Evolutionary conservation across 163 green algal genomes (phyloP).

Genomic region (Scenedesmus sp.): DNA sequence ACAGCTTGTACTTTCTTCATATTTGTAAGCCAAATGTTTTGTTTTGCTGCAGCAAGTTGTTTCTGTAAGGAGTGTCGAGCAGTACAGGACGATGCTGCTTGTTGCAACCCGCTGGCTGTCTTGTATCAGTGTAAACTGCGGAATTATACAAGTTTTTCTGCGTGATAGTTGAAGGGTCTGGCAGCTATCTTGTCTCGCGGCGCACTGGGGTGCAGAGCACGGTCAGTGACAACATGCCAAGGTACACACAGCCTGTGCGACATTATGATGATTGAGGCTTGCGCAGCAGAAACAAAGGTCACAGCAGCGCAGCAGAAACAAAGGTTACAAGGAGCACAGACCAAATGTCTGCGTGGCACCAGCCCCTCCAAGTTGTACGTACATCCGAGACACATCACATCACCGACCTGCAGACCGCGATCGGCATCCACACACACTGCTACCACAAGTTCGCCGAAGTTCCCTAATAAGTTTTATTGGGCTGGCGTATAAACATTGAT

Average conservation of each 20-base stretch:
- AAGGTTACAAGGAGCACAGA: too few relatives aligned
- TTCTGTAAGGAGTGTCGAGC: not conserved
- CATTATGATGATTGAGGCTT: too few relatives aligned
- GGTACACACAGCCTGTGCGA: not conserved
- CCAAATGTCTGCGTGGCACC: too few relatives aligned
- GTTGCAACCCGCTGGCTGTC: not conserved
- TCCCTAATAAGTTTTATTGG: too few relatives aligned
- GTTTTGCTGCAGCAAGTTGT: not conserved
- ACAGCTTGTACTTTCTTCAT: not conserved
- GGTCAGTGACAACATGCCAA: conserved; percentile 7
- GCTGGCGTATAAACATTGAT: too few relatives aligned
- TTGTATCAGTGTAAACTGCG: not conserved
- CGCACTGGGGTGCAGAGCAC: not conserved
- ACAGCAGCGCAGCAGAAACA: too few relatives aligned
- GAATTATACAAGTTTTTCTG: not conserved
- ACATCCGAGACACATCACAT: too few relatives aligned
- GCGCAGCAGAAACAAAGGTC: too few relatives aligned
- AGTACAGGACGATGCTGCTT: not conserved
- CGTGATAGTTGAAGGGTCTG: not conserved
- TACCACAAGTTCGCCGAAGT: too few relatives aligned
- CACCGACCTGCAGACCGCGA: too few relatives aligned
- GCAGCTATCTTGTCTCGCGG: not conserved
- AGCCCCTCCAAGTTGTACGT: not conserved
- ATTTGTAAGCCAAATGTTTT: not conserved
- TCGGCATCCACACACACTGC: too few relatives aligned